Evolutionary conservation across 352 stramenopile species (phyloP).

Genomic region (Phytophthora meadii): DNA sequence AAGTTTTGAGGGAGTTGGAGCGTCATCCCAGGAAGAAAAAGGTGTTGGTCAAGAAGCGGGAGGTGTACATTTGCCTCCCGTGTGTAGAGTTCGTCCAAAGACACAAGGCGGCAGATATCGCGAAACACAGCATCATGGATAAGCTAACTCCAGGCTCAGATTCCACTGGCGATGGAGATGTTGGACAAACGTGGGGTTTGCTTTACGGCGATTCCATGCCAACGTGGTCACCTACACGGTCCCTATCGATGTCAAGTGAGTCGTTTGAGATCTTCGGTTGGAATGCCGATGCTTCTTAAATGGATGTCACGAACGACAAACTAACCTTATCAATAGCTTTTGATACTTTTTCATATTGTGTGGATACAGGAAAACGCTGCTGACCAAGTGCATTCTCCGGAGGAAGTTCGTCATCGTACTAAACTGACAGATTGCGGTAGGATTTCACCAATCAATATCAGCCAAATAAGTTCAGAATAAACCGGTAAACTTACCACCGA

Average conservation of each 20-base stretch:
- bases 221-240: slow-evolving; percentile 34
- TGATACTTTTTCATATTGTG: slow-evolving; percentile 2
- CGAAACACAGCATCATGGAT: slow-evolving; percentile 14
- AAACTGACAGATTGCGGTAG: background rate
- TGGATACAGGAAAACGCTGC: background rate
- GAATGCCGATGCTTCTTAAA: slow-evolving; percentile 8
- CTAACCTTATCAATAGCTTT: slow-evolving; percentile 13
- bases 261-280: slow-evolving; percentile 36
- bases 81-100: slow-evolving; percentile 35
- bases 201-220: slow-evolving; percentile 32
- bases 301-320: background rate
- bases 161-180: slow-evolving; percentile 15
- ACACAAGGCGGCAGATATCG: slow-evolving; percentile 34
- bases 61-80: slow-evolving; percentile 28
- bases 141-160: slow-evolving; percentile 33
- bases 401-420: background rate
- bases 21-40: slow-evolving; percentile 32
- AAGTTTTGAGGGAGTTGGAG: slow-evolving; percentile 25
- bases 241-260: slow-evolving; percentile 37
- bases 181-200: slow-evolving; percentile 33
- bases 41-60: slow-evolving; percentile 24
- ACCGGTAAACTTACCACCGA: background rate
- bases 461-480: slow-evolving; percentile 24
- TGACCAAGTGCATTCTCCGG: too few relatives aligned
- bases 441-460: background rate